Evolutionary conservation across 148 eudicot genomes (phyloP), one percentile per base, ranked within the genome.

Genomic region (Agrostemma githago): DNA sequence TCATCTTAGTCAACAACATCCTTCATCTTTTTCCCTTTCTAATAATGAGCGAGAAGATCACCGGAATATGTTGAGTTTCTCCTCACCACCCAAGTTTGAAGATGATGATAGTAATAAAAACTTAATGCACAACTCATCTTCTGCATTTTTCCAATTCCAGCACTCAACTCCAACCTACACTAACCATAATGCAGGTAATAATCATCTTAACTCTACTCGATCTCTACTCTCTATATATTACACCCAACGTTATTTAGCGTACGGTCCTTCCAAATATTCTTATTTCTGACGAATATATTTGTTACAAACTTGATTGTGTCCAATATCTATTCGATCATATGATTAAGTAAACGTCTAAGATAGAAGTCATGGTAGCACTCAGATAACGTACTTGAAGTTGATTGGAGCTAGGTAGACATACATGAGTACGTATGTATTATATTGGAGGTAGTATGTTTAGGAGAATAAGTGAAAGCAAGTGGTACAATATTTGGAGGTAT

Each of bases 21-120:
- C 66, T 2, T 62, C 66, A 1, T 62, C 9, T 62, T 15, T 21
- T 62, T 15, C 7, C 9, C 39, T 62, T 3, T 86, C 85, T 78
- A 79, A 80, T 44, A 79, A 80, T 44, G 61, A 43, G 40, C 48
- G 11, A 0, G 46, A 77, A 17, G 64, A 80, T 9, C 81, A 76
- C 1, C 34, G 34, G 15, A 85, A 83, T 68, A 88, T 90, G 89
- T 72, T 88, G 63, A 84, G 89, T 71, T 88, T 90, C 71, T 83
- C 89, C 48, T 81, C 90, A 20, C 51, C 90, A 20, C 51, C 88
- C 6, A 65, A 65, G 46, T 65, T 65, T 20, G 76, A 65, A 53
- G 34, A 26, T 26, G 34, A 26, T 26, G 34, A 26, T 26, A 26
- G 34, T 26, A 74, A 79, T n/a, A 78, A 82, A 80, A 82, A 70